Conservation (phyloP, 2,329 filamentous ascomycete species). For the Colletotrichum paranaense region DNA sequence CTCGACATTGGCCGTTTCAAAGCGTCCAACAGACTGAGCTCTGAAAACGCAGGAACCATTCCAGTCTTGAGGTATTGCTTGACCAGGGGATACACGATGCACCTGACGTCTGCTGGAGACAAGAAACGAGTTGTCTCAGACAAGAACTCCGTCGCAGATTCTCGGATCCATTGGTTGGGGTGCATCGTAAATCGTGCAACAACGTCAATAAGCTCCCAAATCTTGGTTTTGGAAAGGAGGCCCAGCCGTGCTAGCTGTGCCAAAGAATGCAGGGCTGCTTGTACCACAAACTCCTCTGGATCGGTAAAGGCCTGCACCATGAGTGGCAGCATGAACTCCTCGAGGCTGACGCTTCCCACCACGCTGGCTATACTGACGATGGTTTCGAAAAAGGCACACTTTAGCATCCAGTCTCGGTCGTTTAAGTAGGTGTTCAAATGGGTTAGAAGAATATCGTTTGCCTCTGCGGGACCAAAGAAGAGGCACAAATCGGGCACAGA, state of each 20-base stretch:
- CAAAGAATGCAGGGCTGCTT: constrained; percentile 88
- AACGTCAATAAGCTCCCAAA: constrained; percentile 89
- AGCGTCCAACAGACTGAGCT: constrained; percentile 81
- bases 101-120: constrained; percentile 83
- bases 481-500: constrained; percentile 94
- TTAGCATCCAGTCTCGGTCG: constrained; percentile 94
- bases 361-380: constrained; percentile 94
- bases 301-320: constrained; percentile 97
- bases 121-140: constrained; percentile 80
- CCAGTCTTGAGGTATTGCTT: constrained; percentile 83
- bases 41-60: constrained; percentile 73
- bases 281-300: constrained; percentile 92
- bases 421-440: constrained; percentile 98
- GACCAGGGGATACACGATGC: constrained; percentile 84
- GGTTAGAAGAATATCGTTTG: constrained; percentile 95
- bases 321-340: constrained; percentile 94
- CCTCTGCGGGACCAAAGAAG: constrained; percentile 92
- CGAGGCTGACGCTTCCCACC: constrained; percentile 86
- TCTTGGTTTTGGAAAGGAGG: constrained; percentile 83
- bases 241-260: constrained; percentile 90
- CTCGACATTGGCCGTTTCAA: constrained; percentile 85
- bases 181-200: constrained; percentile 90
- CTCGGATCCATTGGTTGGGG: constrained; percentile 94
- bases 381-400: constrained; percentile 95
- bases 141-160: constrained; percentile 87